Percentiles rank a stretch among this genome's conserved stretches.
These are phyloP conservation scores for Oryza rufipogon DNA, from an alignment of 176 grass and related monocot genomes.

Conservation along the genomic window DNA sequence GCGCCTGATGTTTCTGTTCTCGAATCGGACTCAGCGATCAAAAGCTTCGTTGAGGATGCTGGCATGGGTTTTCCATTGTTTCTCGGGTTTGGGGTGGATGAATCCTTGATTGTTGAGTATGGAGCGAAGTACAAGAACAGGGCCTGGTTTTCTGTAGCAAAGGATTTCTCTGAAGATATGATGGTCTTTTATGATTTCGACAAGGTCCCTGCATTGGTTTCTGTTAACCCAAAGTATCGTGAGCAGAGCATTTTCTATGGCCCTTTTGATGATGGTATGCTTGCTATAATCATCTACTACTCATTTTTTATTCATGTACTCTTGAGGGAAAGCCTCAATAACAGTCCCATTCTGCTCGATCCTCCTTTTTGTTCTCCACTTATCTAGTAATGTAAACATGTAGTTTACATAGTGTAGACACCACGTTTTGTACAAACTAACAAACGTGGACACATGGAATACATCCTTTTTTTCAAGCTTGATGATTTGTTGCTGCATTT, in stretches of 20 bases:
- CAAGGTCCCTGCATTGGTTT: slow-evolving; percentile 81
- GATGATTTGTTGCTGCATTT: slow-evolving; percentile 15
- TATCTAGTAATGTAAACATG: slow-evolving; percentile 20
- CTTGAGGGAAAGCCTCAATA: background rate
- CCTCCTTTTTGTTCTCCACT: slow-evolving; percentile 9
- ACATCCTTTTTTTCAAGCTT: slow-evolving; percentile 12
- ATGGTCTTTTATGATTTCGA: slow-evolving; percentile 85
- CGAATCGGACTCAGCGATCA: slow-evolving; percentile 59
- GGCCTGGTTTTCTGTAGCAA: slow-evolving; percentile 83
- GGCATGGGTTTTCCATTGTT: slow-evolving; percentile 69
- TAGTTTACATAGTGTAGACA: background rate
- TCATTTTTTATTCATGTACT: background rate
- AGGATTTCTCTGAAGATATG: slow-evolving; percentile 81
- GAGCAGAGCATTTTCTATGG: slow-evolving; percentile 83
- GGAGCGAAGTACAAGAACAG: slow-evolving; percentile 80
- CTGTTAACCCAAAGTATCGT: slow-evolving; percentile 73
- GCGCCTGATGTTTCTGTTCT: slow-evolving; percentile 72
- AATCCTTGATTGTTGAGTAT: slow-evolving; percentile 53
- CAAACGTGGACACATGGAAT: background rate
- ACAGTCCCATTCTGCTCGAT: background rate
- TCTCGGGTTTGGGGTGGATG: slow-evolving; percentile 80
- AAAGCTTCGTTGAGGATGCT: slow-evolving; percentile 64
- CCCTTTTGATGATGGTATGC: slow-evolving; percentile 90
- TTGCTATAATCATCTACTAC: background rate
- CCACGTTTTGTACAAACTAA: slow-evolving; percentile 1